Evolutionary conservation across 805 yeast species (phyloP), one percentile per base, ranked within the genome.

Genomic region (Lachancea lanzarotensis): DNA sequence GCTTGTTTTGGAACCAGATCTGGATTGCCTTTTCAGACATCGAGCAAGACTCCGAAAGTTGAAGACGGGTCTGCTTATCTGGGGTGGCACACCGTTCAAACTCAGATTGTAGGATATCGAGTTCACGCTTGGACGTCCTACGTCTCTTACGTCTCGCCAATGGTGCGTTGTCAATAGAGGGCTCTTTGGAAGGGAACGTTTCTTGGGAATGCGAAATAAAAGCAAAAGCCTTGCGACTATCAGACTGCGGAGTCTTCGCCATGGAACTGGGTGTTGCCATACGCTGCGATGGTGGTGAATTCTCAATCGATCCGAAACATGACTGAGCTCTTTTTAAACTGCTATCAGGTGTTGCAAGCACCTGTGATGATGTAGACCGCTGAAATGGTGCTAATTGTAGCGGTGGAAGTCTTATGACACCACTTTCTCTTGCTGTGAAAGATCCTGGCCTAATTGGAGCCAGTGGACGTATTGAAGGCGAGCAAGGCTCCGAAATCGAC

Each of bases 11-110:
- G 69, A 93, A 93, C 98, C 98, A 93, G 51, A 91, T 88, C 69
- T 93, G 98, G 30, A 93, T 95, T 1, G 97, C 96, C 64, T 90
- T 88, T 65, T 90, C 97, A n/a, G 91, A 79, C 98, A 93, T 93
- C 53, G 81, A 81, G 34, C 93, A 95, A 52, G 72, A 77, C 26
- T 69, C 65, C 3, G 98, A 96, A 52, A 93, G 85, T 52, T 82
- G 84, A 36, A 78, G 72, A 54, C 98, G 78, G 59, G 83, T 74
- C 37, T 74, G 67, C 62, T 82, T 83, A 60, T 84, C 82, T 38
- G 98, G 98, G 40, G 95, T 87, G 36, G 80, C 71, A 48, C 95
- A 89, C 40, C 69, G 60, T 40, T 74, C 74, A 58, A 91, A 93
- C 68, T 89, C 96, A 31, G 73, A 66, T 65, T 89, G 93, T 48